Conservation (phyloP, 192 early-diverging fungal species). For the Lobosporangium transversale region DNA sequence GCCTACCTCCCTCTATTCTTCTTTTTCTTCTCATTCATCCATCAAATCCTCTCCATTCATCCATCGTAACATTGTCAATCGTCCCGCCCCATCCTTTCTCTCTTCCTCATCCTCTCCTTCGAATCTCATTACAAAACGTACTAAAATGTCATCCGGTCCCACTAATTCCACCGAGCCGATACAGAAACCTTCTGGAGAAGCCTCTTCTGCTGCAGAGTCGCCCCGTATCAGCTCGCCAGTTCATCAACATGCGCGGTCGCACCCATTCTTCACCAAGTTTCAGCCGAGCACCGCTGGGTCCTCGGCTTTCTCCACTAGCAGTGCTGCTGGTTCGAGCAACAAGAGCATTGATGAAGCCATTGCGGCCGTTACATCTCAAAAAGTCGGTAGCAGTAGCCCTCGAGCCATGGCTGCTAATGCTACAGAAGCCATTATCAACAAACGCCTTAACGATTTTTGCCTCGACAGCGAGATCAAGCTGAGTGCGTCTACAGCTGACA, state of each 20-base stretch:
- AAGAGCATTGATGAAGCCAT: conserved; percentile 23
- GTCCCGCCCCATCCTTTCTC: background rate
- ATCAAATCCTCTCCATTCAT: background rate
- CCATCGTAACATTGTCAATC: background rate
- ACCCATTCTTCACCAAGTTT: conserved; percentile 46
- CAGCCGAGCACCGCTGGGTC: conserved; percentile 18
- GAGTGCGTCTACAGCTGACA: background rate
- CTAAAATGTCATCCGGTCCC: conserved; percentile 32
- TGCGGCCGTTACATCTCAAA: conserved; percentile 5
- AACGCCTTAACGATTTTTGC: conserved; percentile 16
- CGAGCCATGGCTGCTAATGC: conserved; percentile 14
- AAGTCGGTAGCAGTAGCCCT: conserved; percentile 20
- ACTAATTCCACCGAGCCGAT: background rate
- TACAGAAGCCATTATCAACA: conserved; percentile 21
- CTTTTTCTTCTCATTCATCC: background rate
- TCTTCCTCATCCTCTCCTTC: background rate
- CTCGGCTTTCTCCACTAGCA: conserved; percentile 34
- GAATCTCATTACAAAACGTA: conserved; percentile 1
- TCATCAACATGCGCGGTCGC: conserved; percentile 19
- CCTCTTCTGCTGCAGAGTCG: background rate
- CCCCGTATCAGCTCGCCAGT: conserved; percentile 5
- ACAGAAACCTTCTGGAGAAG: background rate
- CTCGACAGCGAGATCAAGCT: too few species aligned
- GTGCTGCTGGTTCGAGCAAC: background rate
- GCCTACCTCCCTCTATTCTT: background rate